Evolutionary conservation across 2,329 filamentous ascomycete species (phyloP).

Genomic region (Blastomyces percursus): DNA sequence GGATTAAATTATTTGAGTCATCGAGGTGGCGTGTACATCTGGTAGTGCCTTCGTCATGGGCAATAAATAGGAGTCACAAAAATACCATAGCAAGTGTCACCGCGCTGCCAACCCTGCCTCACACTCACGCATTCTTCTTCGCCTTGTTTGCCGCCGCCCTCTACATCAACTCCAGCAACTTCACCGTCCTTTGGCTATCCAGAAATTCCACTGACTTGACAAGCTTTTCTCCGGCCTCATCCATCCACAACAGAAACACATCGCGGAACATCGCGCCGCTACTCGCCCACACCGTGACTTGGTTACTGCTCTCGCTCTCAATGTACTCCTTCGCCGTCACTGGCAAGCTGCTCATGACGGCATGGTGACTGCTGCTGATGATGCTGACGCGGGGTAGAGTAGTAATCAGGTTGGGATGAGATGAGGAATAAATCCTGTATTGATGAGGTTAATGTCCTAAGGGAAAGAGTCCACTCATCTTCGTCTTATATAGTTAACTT

Average conservation of each 20-base stretch:
- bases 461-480: too few relatives aligned
- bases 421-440: background rate
- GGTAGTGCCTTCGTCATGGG: background rate
- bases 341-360: slow-evolving; percentile 6
- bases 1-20: background rate
- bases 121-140: background rate
- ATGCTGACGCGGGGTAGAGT: background rate
- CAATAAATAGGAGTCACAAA: background rate
- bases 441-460: background rate
- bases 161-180: slow-evolving; percentile 9
- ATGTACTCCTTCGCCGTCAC: slow-evolving; percentile 9
- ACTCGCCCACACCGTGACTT: slow-evolving; percentile 12
- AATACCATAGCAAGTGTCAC: background rate
- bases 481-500: too few relatives aligned
- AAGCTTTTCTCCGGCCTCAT: slow-evolving; percentile 10
- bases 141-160: slow-evolving; percentile 5
- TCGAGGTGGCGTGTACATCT: background rate
- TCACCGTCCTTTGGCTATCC: slow-evolving; percentile 8
- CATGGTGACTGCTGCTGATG: background rate
- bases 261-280: background rate
- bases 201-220: slow-evolving; percentile 8
- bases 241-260: slow-evolving; percentile 12
- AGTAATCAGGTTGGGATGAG: background rate
- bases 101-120: background rate
- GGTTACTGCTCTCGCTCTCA: slow-evolving; percentile 6